Percentiles rank a stretch among this genome's conserved stretches.
Conservation (phyloP, 108 stramenopile genomes). For the Conticribra guillardii region DNA sequence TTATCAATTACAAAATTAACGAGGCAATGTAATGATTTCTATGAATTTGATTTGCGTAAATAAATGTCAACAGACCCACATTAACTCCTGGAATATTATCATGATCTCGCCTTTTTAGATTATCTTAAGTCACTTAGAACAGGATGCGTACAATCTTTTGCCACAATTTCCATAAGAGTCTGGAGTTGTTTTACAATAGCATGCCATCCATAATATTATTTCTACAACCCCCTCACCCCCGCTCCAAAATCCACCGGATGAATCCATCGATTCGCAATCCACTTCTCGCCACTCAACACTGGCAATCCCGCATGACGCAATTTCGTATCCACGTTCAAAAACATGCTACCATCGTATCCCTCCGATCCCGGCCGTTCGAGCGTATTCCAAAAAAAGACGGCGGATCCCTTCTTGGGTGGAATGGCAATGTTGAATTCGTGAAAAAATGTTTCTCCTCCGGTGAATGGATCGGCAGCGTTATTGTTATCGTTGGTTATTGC, state of each 20-base stretch:
- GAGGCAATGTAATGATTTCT: no score
- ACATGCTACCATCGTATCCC: conserved; percentile 42
- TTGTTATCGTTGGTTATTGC: neutral
- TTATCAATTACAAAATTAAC: no score
- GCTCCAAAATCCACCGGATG: conserved; percentile 47
- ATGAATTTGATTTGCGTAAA: no score
- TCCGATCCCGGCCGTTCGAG: conserved; percentile 44
- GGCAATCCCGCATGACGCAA: conserved; percentile 53
- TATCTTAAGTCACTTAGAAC: no score
- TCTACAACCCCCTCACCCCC: conserved; percentile 41
- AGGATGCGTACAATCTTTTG: no score
- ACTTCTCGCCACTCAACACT: conserved; percentile 45
- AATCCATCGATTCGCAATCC: conserved; percentile 55
- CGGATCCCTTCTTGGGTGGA: conserved; percentile 36
- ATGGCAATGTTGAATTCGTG: conserved; percentile 29
- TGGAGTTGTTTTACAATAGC: no score
- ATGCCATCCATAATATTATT: no score
- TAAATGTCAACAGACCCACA: no score
- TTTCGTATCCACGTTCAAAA: conserved; percentile 39
- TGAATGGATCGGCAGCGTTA: conserved; percentile 1
- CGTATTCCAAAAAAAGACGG: conserved; percentile 59
- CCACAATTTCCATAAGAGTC: no score
- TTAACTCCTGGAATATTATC: no score
- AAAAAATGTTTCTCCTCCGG: conserved; percentile 54
- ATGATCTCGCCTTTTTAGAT: no score